phyloP scores from a whole-genome alignment of 495 filamentous ascomycete genomes.

The Aspergillus steynii region DNA sequence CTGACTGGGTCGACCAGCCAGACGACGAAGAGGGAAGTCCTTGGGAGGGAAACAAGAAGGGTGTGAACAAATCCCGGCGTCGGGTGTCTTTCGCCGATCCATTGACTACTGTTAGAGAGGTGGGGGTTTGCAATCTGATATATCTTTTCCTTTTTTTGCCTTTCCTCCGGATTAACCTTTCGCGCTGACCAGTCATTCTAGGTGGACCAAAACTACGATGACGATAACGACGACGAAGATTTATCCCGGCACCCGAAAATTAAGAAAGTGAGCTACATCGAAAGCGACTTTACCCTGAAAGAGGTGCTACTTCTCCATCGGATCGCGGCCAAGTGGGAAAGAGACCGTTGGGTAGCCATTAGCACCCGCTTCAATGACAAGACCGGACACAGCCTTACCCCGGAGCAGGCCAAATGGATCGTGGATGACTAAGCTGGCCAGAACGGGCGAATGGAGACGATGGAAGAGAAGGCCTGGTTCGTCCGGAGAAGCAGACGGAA shows the following conservation, averaged over 20 bases:
- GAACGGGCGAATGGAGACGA: background rate
- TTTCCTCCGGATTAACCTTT: background rate
- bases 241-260: background rate
- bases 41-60: background rate
- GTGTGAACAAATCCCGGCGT: background rate
- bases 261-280: constrained; percentile 15
- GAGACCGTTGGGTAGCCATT: constrained; percentile 20
- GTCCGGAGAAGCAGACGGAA: background rate
- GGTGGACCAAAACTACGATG: background rate
- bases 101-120: constrained; percentile 10
- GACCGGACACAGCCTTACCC: constrained; percentile 21
- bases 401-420: constrained; percentile 21
- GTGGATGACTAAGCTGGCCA: constrained; percentile 11
- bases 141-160: background rate
- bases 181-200: background rate
- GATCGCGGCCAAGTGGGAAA: constrained; percentile 20
- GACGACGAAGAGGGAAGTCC: background rate
- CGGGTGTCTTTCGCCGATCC: constrained; percentile 20
- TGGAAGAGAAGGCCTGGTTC: no score
- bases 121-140: constrained; percentile 2
- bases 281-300: constrained; percentile 15
- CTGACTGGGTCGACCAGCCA: background rate
- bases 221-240: constrained; percentile 2
- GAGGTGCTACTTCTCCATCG: constrained; percentile 23
- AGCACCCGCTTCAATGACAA: constrained; percentile 16